Evolutionary conservation across 2,329 filamentous ascomycete species (phyloP), one percentile per base, ranked within the genome.

Genomic region (Penicillium rolfsii): DNA sequence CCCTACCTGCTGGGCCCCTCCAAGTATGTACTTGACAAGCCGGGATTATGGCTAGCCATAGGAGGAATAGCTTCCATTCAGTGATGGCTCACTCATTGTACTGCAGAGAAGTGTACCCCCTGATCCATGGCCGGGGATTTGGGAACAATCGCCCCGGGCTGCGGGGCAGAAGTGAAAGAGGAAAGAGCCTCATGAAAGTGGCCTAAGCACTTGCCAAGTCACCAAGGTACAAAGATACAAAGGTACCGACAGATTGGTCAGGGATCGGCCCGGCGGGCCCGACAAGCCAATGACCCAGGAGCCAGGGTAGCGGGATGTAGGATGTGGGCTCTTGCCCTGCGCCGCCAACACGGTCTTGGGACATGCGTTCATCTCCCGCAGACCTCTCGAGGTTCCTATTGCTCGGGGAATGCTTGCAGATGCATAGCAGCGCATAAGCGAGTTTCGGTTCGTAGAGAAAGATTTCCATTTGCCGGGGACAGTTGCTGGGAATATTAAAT

Each of bases 391-490:
- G 12, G 28, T 35, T 53, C 19, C 35, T 40, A 53, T 53, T 53
- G 50, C 22, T 53, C 50, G 50, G 50, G 50, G 50, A 53, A 28
- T 24, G 22, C 11, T 40, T 3, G 22, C 7, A 16, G 12, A 26
- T 53, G 50, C 50, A 53, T 53, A 35, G 9, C 22, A 16, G 7
- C 40, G 50, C 50, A 53, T 53, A 26, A 53, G 49, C 49, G 49
- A 40, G 30, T 52, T 52, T 52, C 49, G 49, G 11, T 14, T 22
- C 1, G 24, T n/a, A 8, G 2, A 35, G 19, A 22, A 49, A 4
- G 46, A 35, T 49, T 22, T 49, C n/a, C 43, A 46, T 46, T 46
- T 46, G 43, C 43, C 24, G 43, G 43, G 46, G 46, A 33, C 35
- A n/a, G 19, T 49, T 5, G 28, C n/a, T 22, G 28, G n/a, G 19